These are phyloP conservation scores for Emergomyces orientalis DNA, from an alignment of 2,329 filamentous ascomycete species.

Conservation along the genomic window DNA sequence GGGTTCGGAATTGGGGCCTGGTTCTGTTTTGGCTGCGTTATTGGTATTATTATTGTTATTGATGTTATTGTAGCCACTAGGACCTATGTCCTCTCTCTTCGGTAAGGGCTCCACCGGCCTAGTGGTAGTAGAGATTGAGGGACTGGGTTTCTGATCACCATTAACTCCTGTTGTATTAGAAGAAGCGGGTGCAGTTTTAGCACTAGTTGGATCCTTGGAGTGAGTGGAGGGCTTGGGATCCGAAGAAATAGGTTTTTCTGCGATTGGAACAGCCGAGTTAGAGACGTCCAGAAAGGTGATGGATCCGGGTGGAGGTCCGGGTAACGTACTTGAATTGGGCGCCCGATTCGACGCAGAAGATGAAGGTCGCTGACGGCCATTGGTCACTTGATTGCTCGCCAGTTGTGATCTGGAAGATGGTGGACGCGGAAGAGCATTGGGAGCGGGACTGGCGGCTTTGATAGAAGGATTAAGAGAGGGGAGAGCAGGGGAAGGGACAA, in stretches of 20 bases:
- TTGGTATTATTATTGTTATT: not conserved
- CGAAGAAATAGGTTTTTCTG: conserved; percentile 26
- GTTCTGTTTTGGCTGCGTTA: conserved; percentile 4
- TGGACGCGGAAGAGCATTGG: conserved; percentile 49
- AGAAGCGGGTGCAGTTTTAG: conserved; percentile 26
- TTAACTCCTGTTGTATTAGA: conserved; percentile 20
- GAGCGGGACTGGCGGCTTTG: conserved; percentile 52
- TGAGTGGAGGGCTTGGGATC: conserved; percentile 43
- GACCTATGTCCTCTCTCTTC: conserved; percentile 31
- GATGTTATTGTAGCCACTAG: conserved; percentile 16
- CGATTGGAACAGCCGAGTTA: conserved; percentile 17
- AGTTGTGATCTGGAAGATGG: conserved; percentile 64
- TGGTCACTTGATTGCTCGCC: conserved; percentile 57
- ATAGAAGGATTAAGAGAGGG: conserved; percentile 55
- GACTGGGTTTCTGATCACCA: conserved; percentile 20
- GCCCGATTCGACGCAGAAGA: conserved; percentile 53
- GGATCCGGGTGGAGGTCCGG: conserved; percentile 22
- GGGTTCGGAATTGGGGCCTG: conserved; percentile 1
- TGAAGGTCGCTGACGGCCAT: conserved; percentile 48
- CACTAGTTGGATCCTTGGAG: conserved; percentile 44
- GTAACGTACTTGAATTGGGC: conserved; percentile 43
- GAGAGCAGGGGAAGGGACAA: conserved; percentile 67
- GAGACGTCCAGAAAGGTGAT: conserved; percentile 22
- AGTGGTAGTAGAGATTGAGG: conserved; percentile 4
- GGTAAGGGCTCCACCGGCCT: conserved; percentile 16